Conservation (phyloP, 495 filamentous ascomycete genomes). For the Neurospora sp. region DNA sequence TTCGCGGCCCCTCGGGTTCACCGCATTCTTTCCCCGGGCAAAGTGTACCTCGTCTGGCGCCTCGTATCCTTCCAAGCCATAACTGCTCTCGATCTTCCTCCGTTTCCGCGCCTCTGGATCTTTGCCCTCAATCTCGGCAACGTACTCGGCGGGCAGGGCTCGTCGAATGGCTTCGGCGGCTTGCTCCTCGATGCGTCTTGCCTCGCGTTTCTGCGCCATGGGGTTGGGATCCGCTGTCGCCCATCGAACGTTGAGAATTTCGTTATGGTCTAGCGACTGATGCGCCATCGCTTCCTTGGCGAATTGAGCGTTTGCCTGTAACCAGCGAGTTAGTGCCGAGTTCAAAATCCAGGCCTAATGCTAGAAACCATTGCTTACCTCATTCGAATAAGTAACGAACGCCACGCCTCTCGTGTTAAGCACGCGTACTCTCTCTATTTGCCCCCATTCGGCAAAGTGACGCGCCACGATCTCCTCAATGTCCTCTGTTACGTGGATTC, state of each 20-base stretch:
- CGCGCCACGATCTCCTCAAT: conserved; percentile 93
- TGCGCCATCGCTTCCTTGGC: conserved; percentile 86
- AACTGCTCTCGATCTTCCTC: conserved; percentile 80
- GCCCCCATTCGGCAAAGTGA: conserved; percentile 91
- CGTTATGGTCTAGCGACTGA: conserved; percentile 68
- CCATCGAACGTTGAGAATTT: conserved; percentile 95
- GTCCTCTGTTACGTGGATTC: conserved; percentile 93
- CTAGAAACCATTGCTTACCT: conserved; percentile 24
- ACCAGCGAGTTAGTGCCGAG: neutral
- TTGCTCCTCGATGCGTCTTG: conserved; percentile 83
- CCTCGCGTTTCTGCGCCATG: conserved; percentile 86
- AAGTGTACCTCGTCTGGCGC: conserved; percentile 93
- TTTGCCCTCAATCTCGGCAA: conserved; percentile 87
- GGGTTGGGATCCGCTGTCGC: conserved; percentile 95
- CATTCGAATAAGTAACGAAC: conserved; percentile 81
- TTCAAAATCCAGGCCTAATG: neutral
- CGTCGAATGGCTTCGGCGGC: conserved; percentile 91
- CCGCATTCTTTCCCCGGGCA: conserved; percentile 52
- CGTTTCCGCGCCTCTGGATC: conserved; percentile 78
- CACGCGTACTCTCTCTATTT: conserved; percentile 80
- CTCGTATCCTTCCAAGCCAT: conserved; percentile 85
- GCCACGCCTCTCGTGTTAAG: conserved; percentile 84
- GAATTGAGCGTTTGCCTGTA: conserved; percentile 77
- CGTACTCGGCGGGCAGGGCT: conserved; percentile 83
- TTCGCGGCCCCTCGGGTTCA: conserved; percentile 45